Conservation (phyloP, 805 yeast species). For the Sporopachydermia quercuum region DNA sequence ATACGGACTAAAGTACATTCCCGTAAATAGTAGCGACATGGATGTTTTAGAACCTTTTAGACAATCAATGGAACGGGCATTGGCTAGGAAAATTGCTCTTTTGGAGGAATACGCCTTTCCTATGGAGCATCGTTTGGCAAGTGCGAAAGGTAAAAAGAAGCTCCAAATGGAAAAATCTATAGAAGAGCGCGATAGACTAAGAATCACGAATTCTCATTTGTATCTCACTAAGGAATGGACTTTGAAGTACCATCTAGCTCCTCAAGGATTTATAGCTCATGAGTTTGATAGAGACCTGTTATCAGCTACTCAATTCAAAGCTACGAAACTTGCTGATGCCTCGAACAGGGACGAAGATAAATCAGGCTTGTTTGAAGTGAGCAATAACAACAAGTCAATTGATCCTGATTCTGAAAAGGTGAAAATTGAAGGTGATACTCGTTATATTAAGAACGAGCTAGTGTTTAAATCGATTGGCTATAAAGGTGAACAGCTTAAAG, state of each 20-base stretch:
- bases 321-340: slow-evolving; percentile 30
- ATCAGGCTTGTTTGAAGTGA: slow-evolving; percentile 3
- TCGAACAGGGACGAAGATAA: background rate
- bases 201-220: slow-evolving; percentile 3
- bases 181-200: slow-evolving; percentile 3
- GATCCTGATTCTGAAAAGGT: slow-evolving; percentile 12
- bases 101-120: slow-evolving; percentile 35
- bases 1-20: slow-evolving; percentile 32
- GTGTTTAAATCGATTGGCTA: slow-evolving; percentile 78
- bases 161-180: slow-evolving; percentile 5
- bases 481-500: slow-evolving; percentile 48
- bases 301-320: slow-evolving; percentile 31
- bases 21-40: slow-evolving; percentile 26
- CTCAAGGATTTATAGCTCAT: slow-evolving; percentile 32
- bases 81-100: slow-evolving; percentile 52
- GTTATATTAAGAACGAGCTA: slow-evolving; percentile 36
- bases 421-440: slow-evolving; percentile 13
- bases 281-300: slow-evolving; percentile 22
- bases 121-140: slow-evolving; percentile 11
- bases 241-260: slow-evolving; percentile 55
- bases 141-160: slow-evolving; percentile 1
- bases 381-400: slow-evolving; percentile 11
- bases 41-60: slow-evolving; percentile 16
- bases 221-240: slow-evolving; percentile 34
- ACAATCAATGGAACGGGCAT: slow-evolving; percentile 31